A percentile compares a stretch with the other conserved stretches of the same genome.
Evolutionary conservation across 768 basidiomycete species (phyloP).

Genomic region (Pulveroboletus sp.): DNA sequence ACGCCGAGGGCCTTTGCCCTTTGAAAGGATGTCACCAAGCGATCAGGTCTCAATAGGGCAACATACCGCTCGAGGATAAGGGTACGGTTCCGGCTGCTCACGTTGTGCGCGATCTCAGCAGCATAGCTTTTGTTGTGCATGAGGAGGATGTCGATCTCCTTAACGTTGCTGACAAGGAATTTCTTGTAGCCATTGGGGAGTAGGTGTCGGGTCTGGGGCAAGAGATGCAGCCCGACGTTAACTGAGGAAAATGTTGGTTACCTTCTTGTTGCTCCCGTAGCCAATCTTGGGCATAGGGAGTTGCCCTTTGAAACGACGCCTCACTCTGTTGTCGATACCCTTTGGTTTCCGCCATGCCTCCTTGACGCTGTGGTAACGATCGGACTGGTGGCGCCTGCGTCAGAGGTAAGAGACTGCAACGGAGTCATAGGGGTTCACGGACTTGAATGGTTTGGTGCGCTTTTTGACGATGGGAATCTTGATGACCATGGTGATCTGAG

Average conservation of each 20-base stretch:
- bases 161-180: slow-evolving; percentile 89
- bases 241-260: slow-evolving; percentile 33
- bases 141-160: slow-evolving; percentile 90
- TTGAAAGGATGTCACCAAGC: slow-evolving; percentile 12
- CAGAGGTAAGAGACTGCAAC: slow-evolving; percentile 12
- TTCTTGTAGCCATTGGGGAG: slow-evolving; percentile 96
- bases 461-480: slow-evolving; percentile 86
- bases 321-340: slow-evolving; percentile 99
- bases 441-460: slow-evolving; percentile 97
- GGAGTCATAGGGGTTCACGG: slow-evolving; percentile 28
- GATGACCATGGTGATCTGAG: slow-evolving; percentile 42
- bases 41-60: slow-evolving; percentile 12
- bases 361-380: slow-evolving; percentile 95
- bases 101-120: slow-evolving; percentile 95
- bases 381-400: slow-evolving; percentile 92
- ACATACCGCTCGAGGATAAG: slow-evolving; percentile 79
- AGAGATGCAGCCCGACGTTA: slow-evolving; percentile 2
- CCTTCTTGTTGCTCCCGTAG: slow-evolving; percentile 82
- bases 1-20: slow-evolving; percentile 84
- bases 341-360: slow-evolving; percentile 99
- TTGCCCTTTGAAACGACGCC: slow-evolving; percentile 94
- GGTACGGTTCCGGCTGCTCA: slow-evolving; percentile 92
- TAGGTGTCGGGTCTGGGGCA: slow-evolving; percentile 77
- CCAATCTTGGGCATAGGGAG: slow-evolving; percentile 90
- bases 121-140: slow-evolving; percentile 98